Conservation (phyloP, 1,284 basidiomycete species). For the Cystobasidium slooffiae region DNA sequence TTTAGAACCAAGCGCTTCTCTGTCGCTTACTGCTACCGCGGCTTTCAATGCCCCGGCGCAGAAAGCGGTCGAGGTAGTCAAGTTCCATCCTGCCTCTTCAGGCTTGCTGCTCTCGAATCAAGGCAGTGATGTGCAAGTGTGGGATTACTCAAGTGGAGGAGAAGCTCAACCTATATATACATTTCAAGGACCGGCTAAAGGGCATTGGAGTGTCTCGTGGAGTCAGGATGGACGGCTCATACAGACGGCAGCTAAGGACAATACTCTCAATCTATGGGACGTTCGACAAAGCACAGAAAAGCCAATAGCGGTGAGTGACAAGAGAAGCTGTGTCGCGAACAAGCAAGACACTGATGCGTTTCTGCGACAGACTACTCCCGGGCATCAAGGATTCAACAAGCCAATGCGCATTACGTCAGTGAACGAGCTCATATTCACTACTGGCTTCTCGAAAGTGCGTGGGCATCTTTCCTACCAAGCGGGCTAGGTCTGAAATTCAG, state of each 20-base stretch:
- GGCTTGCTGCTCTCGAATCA: slow-evolving; percentile 54
- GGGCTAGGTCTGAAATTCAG: slow-evolving; percentile 47
- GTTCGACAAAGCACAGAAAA: slow-evolving; percentile 50
- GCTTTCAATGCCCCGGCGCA: slow-evolving; percentile 18
- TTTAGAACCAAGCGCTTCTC: not conserved
- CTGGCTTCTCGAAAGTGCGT: slow-evolving; percentile 56
- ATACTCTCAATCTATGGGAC: slow-evolving; percentile 56
- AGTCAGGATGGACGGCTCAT: slow-evolving; percentile 55
- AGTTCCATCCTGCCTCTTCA: slow-evolving; percentile 58
- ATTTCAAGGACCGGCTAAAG: slow-evolving; percentile 50
- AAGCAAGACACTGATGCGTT: slow-evolving; percentile 36
- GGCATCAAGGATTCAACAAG: slow-evolving; percentile 48
- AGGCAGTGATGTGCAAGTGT: slow-evolving; percentile 53
- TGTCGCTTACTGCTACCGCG: slow-evolving; percentile 5
- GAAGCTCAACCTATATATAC: slow-evolving; percentile 46
- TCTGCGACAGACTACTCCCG: slow-evolving; percentile 18
- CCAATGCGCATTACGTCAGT: slow-evolving; percentile 53
- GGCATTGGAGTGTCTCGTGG: slow-evolving; percentile 57
- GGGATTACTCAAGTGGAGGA: slow-evolving; percentile 52
- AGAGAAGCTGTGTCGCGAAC: not conserved
- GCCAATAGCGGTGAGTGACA: slow-evolving; percentile 32
- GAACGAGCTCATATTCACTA: slow-evolving; percentile 57
- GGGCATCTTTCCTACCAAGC: not conserved
- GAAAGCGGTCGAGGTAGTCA: slow-evolving; percentile 54
- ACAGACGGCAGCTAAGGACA: slow-evolving; percentile 56